A percentile compares a stretch with the other conserved stretches of the same genome.
These are phyloP conservation scores for Solanum bulbocastanum DNA, from an alignment of 257 asterid genomes.

Conservation along the genomic window DNA sequence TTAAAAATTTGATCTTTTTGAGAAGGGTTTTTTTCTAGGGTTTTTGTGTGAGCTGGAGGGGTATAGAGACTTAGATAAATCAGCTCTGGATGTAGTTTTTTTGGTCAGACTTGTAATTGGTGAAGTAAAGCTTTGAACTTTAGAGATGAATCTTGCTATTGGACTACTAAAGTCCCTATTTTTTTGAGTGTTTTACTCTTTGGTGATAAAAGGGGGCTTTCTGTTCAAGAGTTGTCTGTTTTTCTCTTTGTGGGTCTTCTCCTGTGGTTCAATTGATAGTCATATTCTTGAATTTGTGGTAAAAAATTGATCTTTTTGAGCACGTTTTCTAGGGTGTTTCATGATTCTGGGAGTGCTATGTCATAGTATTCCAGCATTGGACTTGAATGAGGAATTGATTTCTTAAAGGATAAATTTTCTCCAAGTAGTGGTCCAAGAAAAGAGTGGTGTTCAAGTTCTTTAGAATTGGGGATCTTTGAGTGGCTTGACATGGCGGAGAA, in stretches of 20 bases:
- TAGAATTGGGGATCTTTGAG: background rate
- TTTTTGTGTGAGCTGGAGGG: background rate
- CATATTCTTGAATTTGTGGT: background rate
- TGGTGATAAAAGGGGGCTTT: background rate
- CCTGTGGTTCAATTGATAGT: background rate
- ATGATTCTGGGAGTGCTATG: background rate
- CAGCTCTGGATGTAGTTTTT: background rate
- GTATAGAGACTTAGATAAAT: background rate
- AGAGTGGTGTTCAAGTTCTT: background rate
- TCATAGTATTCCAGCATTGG: background rate
- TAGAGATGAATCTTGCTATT: background rate
- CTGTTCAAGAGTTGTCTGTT: background rate
- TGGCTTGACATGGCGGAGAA: conserved; percentile 45
- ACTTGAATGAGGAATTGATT: background rate
- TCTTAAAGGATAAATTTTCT: background rate
- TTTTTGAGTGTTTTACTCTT: background rate
- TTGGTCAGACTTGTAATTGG: background rate
- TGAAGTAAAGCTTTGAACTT: background rate
- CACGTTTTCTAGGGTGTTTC: background rate
- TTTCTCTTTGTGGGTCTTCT: background rate
- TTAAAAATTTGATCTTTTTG: background rate
- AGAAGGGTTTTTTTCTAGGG: background rate
- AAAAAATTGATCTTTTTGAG: background rate
- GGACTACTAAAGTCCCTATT: background rate
- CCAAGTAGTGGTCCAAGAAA: background rate